Percentiles rank a stretch among this genome's conserved stretches.
phyloP scores from a whole-genome alignment of 176 grass and related monocot genomes.

The Ensete glaucum region DNA sequence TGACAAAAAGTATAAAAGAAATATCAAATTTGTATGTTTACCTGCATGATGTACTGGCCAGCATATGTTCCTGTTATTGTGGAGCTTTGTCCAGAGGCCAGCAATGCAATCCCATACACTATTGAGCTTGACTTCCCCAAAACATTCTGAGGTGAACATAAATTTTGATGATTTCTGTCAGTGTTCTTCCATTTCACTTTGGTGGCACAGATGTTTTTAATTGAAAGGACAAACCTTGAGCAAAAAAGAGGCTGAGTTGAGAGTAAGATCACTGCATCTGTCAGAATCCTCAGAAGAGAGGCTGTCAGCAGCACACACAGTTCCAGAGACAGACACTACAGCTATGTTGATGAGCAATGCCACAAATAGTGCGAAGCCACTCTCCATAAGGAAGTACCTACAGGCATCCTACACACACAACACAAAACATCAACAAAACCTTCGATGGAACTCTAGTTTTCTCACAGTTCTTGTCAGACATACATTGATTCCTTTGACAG shows the following conservation, averaged over 20 bases:
- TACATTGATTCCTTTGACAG: constrained; percentile 77
- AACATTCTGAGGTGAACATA: constrained; percentile 50
- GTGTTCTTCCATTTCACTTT: no score
- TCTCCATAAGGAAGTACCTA: constrained; percentile 77
- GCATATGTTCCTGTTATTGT: constrained; percentile 90
- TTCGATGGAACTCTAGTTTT: neutral
- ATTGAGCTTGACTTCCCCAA: constrained; percentile 70
- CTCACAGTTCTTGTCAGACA: neutral
- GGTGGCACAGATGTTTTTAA: neutral
- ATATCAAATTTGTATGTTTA: neutral
- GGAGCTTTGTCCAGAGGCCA: constrained; percentile 94
- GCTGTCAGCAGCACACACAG: constrained; percentile 35
- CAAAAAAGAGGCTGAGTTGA: constrained; percentile 72
- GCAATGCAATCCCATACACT: constrained; percentile 64
- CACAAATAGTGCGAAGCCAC: constrained; percentile 65
- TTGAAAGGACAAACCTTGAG: constrained; percentile 36
- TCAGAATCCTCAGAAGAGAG: constrained; percentile 33
- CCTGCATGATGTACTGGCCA: constrained; percentile 96
- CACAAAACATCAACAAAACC: neutral
- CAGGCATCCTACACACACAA: constrained; percentile 45
- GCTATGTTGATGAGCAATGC: constrained; percentile 89
- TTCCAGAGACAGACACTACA: constrained; percentile 57
- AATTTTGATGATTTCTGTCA: no score
- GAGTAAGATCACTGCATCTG: constrained; percentile 43
- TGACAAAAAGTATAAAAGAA: neutral